phyloP scores from a whole-genome alignment of 2,329 filamentous ascomycete genomes.

The Botrytis fabae region DNA sequence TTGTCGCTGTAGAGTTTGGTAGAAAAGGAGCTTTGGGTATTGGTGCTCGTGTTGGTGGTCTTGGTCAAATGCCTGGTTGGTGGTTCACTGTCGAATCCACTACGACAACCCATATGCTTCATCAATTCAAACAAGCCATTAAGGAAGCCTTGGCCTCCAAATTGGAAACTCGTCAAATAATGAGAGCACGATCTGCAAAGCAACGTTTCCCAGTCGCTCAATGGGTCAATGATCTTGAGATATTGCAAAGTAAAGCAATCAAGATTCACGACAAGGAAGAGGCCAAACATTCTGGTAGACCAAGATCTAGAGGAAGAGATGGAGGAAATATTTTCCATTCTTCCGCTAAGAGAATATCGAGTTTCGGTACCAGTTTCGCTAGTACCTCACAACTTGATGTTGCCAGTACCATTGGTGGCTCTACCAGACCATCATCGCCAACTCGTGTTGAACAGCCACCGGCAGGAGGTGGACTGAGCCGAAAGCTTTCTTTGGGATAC shows the following conservation, averaged over 20 bases:
- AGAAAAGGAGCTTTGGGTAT: conserved; percentile 67
- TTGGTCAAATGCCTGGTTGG: conserved; percentile 71
- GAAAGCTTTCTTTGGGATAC: conserved; percentile 23
- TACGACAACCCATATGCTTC: conserved; percentile 61
- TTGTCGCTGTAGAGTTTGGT: conserved; percentile 69
- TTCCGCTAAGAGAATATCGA: conserved; percentile 21
- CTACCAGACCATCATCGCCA: conserved; percentile 15
- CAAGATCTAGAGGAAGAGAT: conserved; percentile 24
- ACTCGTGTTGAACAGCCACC: conserved; percentile 14
- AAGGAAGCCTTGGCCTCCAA: conserved; percentile 60
- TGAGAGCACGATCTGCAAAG: conserved; percentile 64
- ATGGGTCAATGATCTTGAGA: conserved; percentile 65
- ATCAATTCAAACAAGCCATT: conserved; percentile 66
- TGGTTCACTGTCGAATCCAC: conserved; percentile 70
- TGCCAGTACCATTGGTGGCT: conserved; percentile 14
- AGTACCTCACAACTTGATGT: conserved; percentile 24
- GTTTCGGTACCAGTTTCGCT: conserved; percentile 16
- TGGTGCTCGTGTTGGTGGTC: conserved; percentile 64
- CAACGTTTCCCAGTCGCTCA: conserved; percentile 68
- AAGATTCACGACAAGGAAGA: conserved; percentile 37
- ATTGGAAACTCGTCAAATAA: conserved; percentile 55
- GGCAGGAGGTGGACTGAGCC: conserved; percentile 14
- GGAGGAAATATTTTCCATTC: not conserved
- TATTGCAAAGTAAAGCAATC: conserved; percentile 60
- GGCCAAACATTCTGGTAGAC: conserved; percentile 21